A percentile compares a stretch with the other conserved stretches of the same genome.
phyloP scores from a whole-genome alignment of 2,329 filamentous ascomycete species.

The Claviceps citrina region DNA sequence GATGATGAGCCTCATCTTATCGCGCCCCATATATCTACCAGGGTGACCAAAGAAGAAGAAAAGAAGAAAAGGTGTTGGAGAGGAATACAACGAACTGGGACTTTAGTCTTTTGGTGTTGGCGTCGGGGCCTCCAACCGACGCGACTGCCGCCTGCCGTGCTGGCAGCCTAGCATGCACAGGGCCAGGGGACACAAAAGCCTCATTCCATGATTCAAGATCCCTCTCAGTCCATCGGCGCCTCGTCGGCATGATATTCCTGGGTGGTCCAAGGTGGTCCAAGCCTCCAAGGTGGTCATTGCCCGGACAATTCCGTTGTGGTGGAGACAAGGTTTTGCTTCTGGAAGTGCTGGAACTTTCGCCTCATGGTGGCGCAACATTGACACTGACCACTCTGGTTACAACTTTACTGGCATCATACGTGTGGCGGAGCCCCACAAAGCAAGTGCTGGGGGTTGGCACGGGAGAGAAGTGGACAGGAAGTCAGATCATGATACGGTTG shows the following conservation, averaged over 20 bases:
- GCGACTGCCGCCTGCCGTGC: too few species aligned
- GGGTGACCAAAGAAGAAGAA: too few species aligned
- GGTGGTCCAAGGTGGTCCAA: too few species aligned
- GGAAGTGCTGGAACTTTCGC: slow-evolving; percentile 15
- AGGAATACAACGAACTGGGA: too few species aligned
- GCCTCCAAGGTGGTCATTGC: slow-evolving; percentile 1
- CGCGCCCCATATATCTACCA: too few species aligned
- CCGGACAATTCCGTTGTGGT: slow-evolving; percentile 16
- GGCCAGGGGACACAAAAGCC: slow-evolving; percentile 1
- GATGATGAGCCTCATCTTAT: slow-evolving; percentile 1
- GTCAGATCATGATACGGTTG: neutral
- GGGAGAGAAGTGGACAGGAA: neutral
- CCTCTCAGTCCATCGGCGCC: slow-evolving; percentile 10
- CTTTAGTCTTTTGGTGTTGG: too few species aligned
- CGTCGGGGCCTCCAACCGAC: too few species aligned
- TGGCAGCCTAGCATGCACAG: neutral
- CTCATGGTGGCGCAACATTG: slow-evolving; percentile 13
- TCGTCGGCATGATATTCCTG: slow-evolving; percentile 11
- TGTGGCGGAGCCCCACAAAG: neutral
- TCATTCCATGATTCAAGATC: slow-evolving; percentile 4
- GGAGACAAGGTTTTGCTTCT: slow-evolving; percentile 14
- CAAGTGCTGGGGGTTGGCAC: neutral
- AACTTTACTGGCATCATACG: too few species aligned
- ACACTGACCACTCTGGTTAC: slow-evolving; percentile 7
- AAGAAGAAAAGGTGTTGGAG: too few species aligned